A percentile compares a stretch with the other conserved stretches of the same genome.
These are phyloP conservation scores for Aspergillus olivimuriae DNA, from an alignment of 495 filamentous ascomycete genomes.

Conservation along the genomic window DNA sequence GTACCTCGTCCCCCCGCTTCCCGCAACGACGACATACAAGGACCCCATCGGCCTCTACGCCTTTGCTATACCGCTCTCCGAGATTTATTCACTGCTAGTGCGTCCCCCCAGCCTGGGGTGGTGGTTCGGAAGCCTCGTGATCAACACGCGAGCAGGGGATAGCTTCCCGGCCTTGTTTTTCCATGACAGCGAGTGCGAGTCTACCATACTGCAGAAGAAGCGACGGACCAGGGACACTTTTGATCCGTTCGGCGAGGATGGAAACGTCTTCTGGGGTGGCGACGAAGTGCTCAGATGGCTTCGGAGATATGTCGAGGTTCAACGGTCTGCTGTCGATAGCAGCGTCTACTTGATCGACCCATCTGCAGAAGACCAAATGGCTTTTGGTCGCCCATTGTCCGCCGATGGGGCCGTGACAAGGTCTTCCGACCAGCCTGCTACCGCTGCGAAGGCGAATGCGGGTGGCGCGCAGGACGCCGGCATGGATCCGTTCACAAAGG, in stretches of 20 bases:
- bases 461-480: conserved; percentile 52
- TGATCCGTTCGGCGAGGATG: conserved; percentile 80
- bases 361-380: conserved; percentile 69
- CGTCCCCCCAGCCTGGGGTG: conserved; percentile 90
- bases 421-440: conserved; percentile 25
- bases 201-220: conserved; percentile 90
- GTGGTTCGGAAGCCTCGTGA: conserved; percentile 95
- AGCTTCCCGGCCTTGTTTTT: conserved; percentile 95
- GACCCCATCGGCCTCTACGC: conserved; percentile 78
- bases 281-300: conserved; percentile 94
- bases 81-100: conserved; percentile 85
- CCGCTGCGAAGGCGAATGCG: conserved; percentile 23
- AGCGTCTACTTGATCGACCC: conserved; percentile 91
- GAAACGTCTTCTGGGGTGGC: conserved; percentile 92
- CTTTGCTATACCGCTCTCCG: conserved; percentile 83
- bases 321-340: conserved; percentile 75
- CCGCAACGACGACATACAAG: conserved; percentile 62
- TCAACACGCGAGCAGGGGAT: conserved; percentile 84
- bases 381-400: conserved; percentile 56
- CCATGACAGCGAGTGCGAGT: conserved; percentile 93
- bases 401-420: conserved; percentile 28
- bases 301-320: conserved; percentile 71
- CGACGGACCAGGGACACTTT: conserved; percentile 74
- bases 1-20: conserved; percentile 87
- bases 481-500: conserved; percentile 96